These are phyloP conservation scores for Aspergillus affinis DNA, from an alignment of 495 filamentous ascomycete species.

Conservation along the genomic window DNA sequence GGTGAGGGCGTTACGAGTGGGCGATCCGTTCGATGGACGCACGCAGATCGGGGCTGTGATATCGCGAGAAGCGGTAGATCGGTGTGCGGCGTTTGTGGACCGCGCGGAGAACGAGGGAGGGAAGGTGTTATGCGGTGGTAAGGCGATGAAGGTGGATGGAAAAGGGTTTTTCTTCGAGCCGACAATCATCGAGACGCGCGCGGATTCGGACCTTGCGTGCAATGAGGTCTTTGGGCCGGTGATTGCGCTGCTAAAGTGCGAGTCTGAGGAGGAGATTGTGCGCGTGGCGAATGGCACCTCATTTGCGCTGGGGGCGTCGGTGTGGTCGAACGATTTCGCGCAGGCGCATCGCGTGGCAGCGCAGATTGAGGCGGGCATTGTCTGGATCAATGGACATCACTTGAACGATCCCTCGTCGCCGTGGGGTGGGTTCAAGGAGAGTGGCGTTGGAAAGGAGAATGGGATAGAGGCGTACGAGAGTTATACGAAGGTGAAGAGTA, in stretches of 20 bases:
- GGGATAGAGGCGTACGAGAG: constrained; percentile 56
- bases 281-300: constrained; percentile 49
- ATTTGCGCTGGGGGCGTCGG: constrained; percentile 53
- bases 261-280: constrained; percentile 48
- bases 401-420: constrained; percentile 60
- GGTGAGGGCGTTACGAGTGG: constrained; percentile 45
- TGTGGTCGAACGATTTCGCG: constrained; percentile 58
- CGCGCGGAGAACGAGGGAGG: constrained; percentile 28
- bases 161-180: constrained; percentile 60
- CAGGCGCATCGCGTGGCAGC: constrained; percentile 58
- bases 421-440: constrained; percentile 57
- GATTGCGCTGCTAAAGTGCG: constrained; percentile 45
- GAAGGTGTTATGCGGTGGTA: constrained; percentile 34
- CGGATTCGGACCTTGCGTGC: constrained; percentile 30
- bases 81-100: constrained; percentile 38
- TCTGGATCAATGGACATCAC: constrained; percentile 64
- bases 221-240: constrained; percentile 55
- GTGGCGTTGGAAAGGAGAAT: constrained; percentile 59
- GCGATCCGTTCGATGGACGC: constrained; percentile 44
- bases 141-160: constrained; percentile 33
- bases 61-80: constrained; percentile 35
- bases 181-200: constrained; percentile 46
- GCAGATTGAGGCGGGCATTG: constrained; percentile 57
- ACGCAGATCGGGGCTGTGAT: constrained; percentile 46
- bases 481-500: constrained; percentile 59